phyloP scores from a whole-genome alignment of 768 basidiomycete genomes.

The Pholiota conissans region DNA sequence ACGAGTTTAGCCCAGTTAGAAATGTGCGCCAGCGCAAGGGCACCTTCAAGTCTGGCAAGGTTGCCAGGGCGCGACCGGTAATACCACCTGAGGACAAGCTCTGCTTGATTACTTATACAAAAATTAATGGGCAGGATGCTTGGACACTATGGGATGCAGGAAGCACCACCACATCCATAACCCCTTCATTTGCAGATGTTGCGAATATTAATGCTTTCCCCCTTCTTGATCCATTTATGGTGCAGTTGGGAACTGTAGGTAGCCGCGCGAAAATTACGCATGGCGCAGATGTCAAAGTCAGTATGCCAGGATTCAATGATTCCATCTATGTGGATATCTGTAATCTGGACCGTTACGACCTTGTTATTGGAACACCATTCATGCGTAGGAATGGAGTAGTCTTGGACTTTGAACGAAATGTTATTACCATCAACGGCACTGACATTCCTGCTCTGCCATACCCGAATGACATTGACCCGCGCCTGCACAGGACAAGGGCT shows the following conservation, averaged over 20 bases:
- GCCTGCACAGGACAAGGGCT: neutral
- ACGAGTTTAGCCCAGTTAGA: neutral
- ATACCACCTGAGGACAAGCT: constrained; percentile 11
- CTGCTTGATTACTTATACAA: constrained; percentile 12
- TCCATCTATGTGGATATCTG: constrained; percentile 29
- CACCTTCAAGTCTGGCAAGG: neutral
- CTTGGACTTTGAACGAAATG: constrained; percentile 23
- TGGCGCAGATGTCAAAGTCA: constrained; percentile 17
- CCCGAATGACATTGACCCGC: neutral
- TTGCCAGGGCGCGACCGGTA: neutral
- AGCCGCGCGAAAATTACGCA: constrained; percentile 29
- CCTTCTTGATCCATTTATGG: constrained; percentile 12
- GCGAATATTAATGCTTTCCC: constrained; percentile 10
- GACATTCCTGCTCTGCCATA: neutral
- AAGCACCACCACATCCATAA: constrained; percentile 21
- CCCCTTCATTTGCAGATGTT: constrained; percentile 15
- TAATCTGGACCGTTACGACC: constrained; percentile 36
- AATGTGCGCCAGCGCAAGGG: neutral
- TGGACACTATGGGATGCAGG: constrained; percentile 25
- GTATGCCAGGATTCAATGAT: neutral
- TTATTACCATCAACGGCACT: constrained; percentile 10
- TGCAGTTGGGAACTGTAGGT: constrained; percentile 33
- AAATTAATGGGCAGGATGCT: constrained; percentile 9
- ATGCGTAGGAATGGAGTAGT: constrained; percentile 22
- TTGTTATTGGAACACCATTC: constrained; percentile 35